Evolutionary conservation across 176 grass and related monocot genomes (phyloP), one percentile per base, ranked within the genome.

Genomic region (Ampelocalamus luodianensis): DNA sequence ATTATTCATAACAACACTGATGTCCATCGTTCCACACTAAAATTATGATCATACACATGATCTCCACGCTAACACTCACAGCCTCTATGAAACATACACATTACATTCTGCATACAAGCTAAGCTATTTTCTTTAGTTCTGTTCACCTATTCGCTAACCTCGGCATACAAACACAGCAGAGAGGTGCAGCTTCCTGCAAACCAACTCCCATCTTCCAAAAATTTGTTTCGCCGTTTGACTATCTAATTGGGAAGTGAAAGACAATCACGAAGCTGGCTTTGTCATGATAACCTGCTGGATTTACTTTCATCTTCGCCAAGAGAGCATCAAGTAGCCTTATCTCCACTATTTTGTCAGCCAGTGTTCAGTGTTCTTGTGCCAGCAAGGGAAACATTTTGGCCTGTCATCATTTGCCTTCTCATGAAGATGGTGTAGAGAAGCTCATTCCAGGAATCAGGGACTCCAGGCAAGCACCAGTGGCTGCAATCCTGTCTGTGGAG

Each of bases 361-460:
- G 67, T 83, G 60, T 62, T 79, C 32, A 38, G 40, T 29, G 59
- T 51, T 72, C 13, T 70, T 61, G 79, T 68, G 38, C 49, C 74
- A 60, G 34, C 29, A 54, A 43, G 32, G 16, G 67, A 67, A 64
- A 68, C 66, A 43, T 76, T 86, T 50, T 53, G 78, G 39, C 71
- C 37, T 26, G 29, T 70, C 84, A 46, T 71, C 23, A 34, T 76
- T 32, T 92, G 60, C 16, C 72, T 84, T 65, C 24, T 91, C 87
- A 95, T 87, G 29, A 98, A 72, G n/a, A 93, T 65, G 6, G 87
- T 63, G 7, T 98, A 98, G 7, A 98, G 81, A 71, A 98, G 83
- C 70, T 98, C 91, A 53, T 98, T 98, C 95, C 95, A 98, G 51
- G 87, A 87, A 90, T 98, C 95, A n/a, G 95, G 95, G 4, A 98